Evolutionary conservation across 139 green algal species (phyloP).

Genomic region (Chlamydomonas applanata): DNA sequence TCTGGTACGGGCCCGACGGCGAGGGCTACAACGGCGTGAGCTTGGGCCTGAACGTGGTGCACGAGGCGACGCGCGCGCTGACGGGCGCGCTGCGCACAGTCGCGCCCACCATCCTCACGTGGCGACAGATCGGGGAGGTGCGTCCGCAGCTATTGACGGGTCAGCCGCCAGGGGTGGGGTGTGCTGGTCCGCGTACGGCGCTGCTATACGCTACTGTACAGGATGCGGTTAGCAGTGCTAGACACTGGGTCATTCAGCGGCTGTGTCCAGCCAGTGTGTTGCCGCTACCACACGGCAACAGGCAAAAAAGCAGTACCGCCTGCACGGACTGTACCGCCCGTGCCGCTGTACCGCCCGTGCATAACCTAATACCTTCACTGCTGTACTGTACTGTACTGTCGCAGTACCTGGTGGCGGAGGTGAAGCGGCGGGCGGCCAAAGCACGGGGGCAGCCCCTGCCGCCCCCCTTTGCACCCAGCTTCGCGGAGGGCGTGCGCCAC

Average conservation of each 20-base stretch:
- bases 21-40: conserved; percentile 15
- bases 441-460: conserved; percentile 15
- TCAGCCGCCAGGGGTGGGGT: background rate
- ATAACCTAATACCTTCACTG: too few species aligned
- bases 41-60: conserved; percentile 16
- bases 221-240: too few species aligned
- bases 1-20: conserved; percentile 21
- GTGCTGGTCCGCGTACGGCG: too few species aligned
- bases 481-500: conserved; percentile 39
- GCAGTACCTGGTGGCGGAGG: conserved; percentile 12
- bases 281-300: too few species aligned
- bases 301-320: too few species aligned
- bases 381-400: too few species aligned
- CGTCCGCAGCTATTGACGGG: too few species aligned
- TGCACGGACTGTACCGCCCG: too few species aligned
- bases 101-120: background rate
- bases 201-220: too few species aligned
- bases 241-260: too few species aligned
- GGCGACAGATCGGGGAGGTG: conserved; percentile 13
- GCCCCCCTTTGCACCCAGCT: conserved; percentile 34
- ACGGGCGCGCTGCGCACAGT: background rate
- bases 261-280: too few species aligned
- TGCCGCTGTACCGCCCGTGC: too few species aligned
- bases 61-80: background rate
- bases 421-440: conserved; percentile 14